Evolutionary conservation across 2,329 filamentous ascomycete species (phyloP).

Genomic region (Clonostachys sp.): DNA sequence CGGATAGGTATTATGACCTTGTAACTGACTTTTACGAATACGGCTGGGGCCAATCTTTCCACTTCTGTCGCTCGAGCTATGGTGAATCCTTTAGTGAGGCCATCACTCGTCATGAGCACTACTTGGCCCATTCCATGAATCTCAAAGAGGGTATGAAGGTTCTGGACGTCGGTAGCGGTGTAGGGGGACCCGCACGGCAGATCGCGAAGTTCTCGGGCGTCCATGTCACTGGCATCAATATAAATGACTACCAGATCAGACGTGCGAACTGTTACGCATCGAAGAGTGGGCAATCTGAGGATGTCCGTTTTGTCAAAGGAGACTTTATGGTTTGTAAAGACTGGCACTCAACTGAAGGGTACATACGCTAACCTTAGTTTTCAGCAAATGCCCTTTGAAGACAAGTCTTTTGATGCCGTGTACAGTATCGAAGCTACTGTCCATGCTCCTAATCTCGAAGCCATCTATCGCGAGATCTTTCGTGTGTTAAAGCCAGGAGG

Average conservation of each 20-base stretch:
- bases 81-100: conserved; percentile 87
- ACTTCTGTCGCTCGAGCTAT: conserved; percentile 90
- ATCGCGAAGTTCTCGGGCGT: conserved; percentile 93
- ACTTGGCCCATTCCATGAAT: conserved; percentile 84
- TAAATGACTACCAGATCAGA: conserved; percentile 98
- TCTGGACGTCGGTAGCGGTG: conserved; percentile 93
- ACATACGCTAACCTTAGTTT: conserved; percentile 4
- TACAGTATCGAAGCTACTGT: conserved; percentile 98
- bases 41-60: conserved; percentile 93
- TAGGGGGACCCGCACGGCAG: conserved; percentile 90
- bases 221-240: conserved; percentile 90
- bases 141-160: conserved; percentile 85
- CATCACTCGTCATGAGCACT: conserved; percentile 96
- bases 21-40: conserved; percentile 97
- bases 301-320: conserved; percentile 85
- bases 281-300: conserved; percentile 74
- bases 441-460: conserved; percentile 85
- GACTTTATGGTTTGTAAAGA: conserved; percentile 76
- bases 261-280: conserved; percentile 79
- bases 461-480: conserved; percentile 92
- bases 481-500: conserved; percentile 94
- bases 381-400: conserved; percentile 92
- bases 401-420: conserved; percentile 88
- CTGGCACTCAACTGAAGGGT: background rate
- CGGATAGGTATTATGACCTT: conserved; percentile 82